Conservation (phyloP, 768 basidiomycete genomes). For the Pulveroboletus ravenelii region DNA sequence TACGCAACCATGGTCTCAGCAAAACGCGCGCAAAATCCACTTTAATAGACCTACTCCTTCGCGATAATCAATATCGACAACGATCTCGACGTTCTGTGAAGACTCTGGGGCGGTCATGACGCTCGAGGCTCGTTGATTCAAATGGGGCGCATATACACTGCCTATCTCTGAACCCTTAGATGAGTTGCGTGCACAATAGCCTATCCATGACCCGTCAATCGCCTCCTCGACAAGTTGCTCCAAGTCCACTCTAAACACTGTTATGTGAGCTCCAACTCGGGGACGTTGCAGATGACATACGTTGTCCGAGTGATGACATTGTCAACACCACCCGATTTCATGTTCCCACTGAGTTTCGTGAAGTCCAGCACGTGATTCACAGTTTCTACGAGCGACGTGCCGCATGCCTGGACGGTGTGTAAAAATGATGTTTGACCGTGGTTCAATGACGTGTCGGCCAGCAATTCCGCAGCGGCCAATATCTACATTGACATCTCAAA, state of each 20-base stretch:
- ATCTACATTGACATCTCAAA: slow-evolving; percentile 44
- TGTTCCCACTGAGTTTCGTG: slow-evolving; percentile 87
- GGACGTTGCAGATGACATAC: slow-evolving; percentile 36
- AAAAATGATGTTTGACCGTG: slow-evolving; percentile 82
- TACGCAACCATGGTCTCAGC: slow-evolving; percentile 28
- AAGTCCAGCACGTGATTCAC: slow-evolving; percentile 97
- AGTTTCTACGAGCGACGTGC: slow-evolving; percentile 92
- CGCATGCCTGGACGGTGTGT: slow-evolving; percentile 91
- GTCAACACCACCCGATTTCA: slow-evolving; percentile 72
- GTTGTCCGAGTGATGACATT: slow-evolving; percentile 65
- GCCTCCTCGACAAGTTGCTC: slow-evolving; percentile 84
- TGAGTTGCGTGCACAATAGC: slow-evolving; percentile 75
- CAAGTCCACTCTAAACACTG: slow-evolving; percentile 54
- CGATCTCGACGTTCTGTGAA: slow-evolving; percentile 68
- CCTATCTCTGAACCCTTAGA: slow-evolving; percentile 79
- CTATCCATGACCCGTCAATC: slow-evolving; percentile 92
- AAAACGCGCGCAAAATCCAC: neutral
- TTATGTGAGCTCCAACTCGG: neutral
- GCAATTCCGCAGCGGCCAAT: slow-evolving; percentile 85
- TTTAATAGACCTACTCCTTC: slow-evolving; percentile 45
- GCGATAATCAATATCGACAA: slow-evolving; percentile 79
- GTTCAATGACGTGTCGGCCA: slow-evolving; percentile 77
- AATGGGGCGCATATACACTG: slow-evolving; percentile 80
- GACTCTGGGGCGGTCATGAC: slow-evolving; percentile 33
- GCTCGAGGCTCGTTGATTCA: slow-evolving; percentile 41